Conservation (phyloP, 176 grass and related monocot genomes). For the Eleusine coracana region DNA sequence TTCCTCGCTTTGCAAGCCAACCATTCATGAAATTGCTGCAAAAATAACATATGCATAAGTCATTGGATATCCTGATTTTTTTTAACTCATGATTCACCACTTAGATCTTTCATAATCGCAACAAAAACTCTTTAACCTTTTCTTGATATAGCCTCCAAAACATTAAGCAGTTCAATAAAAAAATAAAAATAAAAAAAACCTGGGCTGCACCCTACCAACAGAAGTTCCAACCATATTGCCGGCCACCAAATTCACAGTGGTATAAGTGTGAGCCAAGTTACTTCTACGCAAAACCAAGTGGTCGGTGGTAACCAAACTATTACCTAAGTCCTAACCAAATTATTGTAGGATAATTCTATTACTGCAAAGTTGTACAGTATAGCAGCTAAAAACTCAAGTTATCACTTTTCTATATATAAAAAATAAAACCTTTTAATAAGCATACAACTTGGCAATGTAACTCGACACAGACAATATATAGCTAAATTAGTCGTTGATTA, state of each 20-base stretch:
- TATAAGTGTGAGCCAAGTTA: constrained; percentile 27
- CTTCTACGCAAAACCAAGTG: constrained; percentile 47
- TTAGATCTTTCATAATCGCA: not conserved
- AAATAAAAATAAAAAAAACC: not conserved
- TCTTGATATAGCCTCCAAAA: not conserved
- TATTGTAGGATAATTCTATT: constrained; percentile 26
- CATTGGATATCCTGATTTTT: not conserved
- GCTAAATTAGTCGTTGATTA: constrained; percentile 3
- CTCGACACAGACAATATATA: not conserved
- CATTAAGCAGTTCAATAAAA: not conserved
- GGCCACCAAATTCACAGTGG: constrained; percentile 29
- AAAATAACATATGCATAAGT: constrained; percentile 35
- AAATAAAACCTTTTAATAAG: not conserved
- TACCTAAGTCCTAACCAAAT: constrained; percentile 11
- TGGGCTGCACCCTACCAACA: constrained; percentile 21
- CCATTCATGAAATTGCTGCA: constrained; percentile 97
- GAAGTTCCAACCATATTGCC: constrained; percentile 16
- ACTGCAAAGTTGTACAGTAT: constrained; percentile 4
- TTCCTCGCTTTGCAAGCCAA: constrained; percentile 90
- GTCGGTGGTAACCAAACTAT: constrained; percentile 39
- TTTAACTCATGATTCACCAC: not conserved
- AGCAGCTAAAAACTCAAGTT: not conserved
- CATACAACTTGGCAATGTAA: constrained; percentile 12
- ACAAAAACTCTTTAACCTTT: no score
- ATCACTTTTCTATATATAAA: constrained; percentile 10